Percentiles rank a stretch among this genome's conserved stretches.
phyloP scores from a whole-genome alignment of 1,284 basidiomycete genomes.

The Xanthoconium separans region DNA sequence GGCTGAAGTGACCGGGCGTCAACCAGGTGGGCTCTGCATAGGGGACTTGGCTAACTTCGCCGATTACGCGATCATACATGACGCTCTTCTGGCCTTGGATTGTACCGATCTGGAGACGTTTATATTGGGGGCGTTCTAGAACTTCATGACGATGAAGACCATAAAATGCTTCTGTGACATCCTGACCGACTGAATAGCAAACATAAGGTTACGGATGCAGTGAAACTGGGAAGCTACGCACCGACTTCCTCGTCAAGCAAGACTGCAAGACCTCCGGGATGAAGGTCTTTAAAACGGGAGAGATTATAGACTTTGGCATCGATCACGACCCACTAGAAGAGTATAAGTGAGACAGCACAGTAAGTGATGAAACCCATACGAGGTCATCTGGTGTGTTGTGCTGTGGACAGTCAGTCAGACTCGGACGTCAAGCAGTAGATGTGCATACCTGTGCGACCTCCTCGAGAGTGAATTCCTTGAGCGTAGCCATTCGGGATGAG shows the following conservation, averaged over 20 bases:
- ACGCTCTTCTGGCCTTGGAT: constrained; percentile 55
- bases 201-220: neutral
- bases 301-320: constrained; percentile 84
- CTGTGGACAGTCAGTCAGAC: constrained; percentile 34
- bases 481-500: constrained; percentile 32
- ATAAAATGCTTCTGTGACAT: constrained; percentile 73
- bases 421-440: neutral
- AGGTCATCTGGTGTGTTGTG: constrained; percentile 66
- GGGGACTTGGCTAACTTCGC: constrained; percentile 57
- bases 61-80: constrained; percentile 44
- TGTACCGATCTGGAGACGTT: constrained; percentile 56
- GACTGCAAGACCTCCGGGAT: constrained; percentile 80
- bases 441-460: constrained; percentile 37
- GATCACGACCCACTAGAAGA: constrained; percentile 77
- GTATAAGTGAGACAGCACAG: constrained; percentile 9
- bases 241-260: constrained; percentile 73
- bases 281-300: constrained; percentile 73
- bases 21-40: constrained; percentile 76
- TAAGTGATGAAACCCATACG: constrained; percentile 29
- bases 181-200: constrained; percentile 51
- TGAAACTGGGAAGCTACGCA: constrained; percentile 36
- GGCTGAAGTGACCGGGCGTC: constrained; percentile 58
- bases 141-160: constrained; percentile 71
- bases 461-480: constrained; percentile 37
- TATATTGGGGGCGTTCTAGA: constrained; percentile 62